phyloP scores from a whole-genome alignment of 495 filamentous ascomycete genomes.

The Pseudomonodictys pantanalensis region DNA sequence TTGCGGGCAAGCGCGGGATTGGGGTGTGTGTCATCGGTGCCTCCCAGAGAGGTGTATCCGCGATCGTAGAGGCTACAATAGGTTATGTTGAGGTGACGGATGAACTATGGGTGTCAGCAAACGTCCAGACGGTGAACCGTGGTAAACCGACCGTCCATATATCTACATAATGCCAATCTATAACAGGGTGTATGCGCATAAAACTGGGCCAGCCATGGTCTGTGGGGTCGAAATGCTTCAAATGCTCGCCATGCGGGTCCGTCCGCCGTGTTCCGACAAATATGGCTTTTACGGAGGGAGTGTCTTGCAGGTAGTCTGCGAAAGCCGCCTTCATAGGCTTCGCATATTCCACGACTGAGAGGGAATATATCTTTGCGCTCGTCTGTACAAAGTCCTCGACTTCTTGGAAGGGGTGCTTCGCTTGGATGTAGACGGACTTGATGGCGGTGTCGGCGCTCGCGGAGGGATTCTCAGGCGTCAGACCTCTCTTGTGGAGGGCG shows the following conservation, averaged over 20 bases:
- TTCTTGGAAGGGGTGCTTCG: constrained; percentile 72
- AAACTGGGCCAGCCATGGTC: constrained; percentile 90
- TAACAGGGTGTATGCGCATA: constrained; percentile 89
- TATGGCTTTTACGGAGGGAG: constrained; percentile 68
- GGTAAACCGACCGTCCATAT: constrained; percentile 75
- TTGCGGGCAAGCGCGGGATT: constrained; percentile 64
- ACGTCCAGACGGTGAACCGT: constrained; percentile 6
- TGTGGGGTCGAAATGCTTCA: constrained; percentile 80
- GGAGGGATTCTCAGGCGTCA: constrained; percentile 13
- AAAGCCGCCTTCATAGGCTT: constrained; percentile 78
- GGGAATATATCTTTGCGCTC: constrained; percentile 64
- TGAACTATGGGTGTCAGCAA: constrained; percentile 57
- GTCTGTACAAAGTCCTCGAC: constrained; percentile 78
- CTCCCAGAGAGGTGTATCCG: constrained; percentile 84
- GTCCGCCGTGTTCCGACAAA: constrained; percentile 91
- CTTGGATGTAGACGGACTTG: constrained; percentile 84
- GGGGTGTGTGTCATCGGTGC: constrained; percentile 82
- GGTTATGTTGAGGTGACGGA: constrained; percentile 69
- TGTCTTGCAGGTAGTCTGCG: constrained; percentile 64
- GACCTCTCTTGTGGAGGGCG: constrained; percentile 50
- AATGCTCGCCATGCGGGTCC: constrained; percentile 77
- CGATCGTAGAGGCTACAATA: constrained; percentile 85
- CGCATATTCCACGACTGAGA: constrained; percentile 74
- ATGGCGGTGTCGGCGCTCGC: constrained; percentile 46
- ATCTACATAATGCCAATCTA: constrained; percentile 96